Percentiles rank a stretch among this genome's conserved stretches.
These are phyloP conservation scores for Argentina anserina DNA, from an alignment of 306 rosid species.

Conservation along the genomic window DNA sequence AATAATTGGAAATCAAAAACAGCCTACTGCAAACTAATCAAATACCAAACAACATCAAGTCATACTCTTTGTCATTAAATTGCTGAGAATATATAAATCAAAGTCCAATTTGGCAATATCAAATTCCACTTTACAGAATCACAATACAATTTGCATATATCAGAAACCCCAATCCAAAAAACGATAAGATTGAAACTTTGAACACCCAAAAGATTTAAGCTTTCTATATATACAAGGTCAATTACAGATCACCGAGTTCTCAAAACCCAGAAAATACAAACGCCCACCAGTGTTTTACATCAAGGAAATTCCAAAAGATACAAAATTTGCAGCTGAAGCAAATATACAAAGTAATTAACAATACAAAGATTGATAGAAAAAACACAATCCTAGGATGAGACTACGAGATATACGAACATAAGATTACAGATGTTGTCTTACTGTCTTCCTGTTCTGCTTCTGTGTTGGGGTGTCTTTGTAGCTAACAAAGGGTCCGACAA, in stretches of 20 bases:
- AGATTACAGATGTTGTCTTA: slow-evolving; percentile 19
- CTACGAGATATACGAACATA: slow-evolving; percentile 1
- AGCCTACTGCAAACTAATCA: slow-evolving; percentile 6
- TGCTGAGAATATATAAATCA: not conserved
- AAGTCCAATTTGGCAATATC: not conserved
- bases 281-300: not conserved
- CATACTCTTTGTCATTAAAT: not conserved
- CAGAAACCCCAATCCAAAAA: not conserved
- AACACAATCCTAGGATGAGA: not conserved
- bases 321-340: not conserved
- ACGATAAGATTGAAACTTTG: not conserved
- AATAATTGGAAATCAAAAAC: not conserved
- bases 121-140: not conserved
- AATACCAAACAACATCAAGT: not conserved
- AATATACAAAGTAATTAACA: not conserved
- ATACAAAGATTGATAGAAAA: not conserved
- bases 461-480: not conserved
- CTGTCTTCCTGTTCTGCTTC: slow-evolving; percentile 2
- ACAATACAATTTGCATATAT: not conserved
- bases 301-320: not conserved
- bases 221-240: not conserved
- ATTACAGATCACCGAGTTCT: not conserved
- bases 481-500: slow-evolving; percentile 12
- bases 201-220: not conserved
- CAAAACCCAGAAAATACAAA: not conserved